Conservation (phyloP, 805 yeast genomes). For the Barnettozyma sucrosica region DNA sequence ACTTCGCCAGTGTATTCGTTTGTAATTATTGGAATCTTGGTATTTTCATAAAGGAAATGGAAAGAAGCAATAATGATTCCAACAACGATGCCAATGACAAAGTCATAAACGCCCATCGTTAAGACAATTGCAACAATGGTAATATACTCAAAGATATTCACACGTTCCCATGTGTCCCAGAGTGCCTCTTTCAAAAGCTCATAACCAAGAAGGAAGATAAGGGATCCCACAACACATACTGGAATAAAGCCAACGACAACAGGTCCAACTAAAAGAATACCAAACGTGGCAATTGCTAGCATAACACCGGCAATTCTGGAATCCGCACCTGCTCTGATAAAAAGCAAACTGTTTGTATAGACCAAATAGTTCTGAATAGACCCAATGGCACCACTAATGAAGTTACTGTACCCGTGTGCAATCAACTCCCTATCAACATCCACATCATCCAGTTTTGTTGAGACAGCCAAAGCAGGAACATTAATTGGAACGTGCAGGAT, state of each 20-base stretch:
- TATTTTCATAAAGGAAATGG: slow-evolving; percentile 91
- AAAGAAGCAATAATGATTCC: slow-evolving; percentile 90
- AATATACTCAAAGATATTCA: slow-evolving; percentile 70
- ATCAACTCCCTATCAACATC: slow-evolving; percentile 91
- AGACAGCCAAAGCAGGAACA: slow-evolving; percentile 94
- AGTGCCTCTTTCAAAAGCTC: slow-evolving; percentile 84
- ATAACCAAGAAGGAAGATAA: slow-evolving; percentile 85
- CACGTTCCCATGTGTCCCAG: slow-evolving; percentile 74
- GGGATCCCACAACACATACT: slow-evolving; percentile 90
- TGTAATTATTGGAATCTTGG: slow-evolving; percentile 72
- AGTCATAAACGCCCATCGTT: slow-evolving; percentile 94
- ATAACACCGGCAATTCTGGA: slow-evolving; percentile 84
- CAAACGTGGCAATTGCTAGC: slow-evolving; percentile 74
- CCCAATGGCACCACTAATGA: slow-evolving; percentile 76
- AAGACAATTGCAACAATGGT: slow-evolving; percentile 85
- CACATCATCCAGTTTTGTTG: slow-evolving; percentile 72
- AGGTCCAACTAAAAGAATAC: slow-evolving; percentile 84
- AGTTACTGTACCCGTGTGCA: slow-evolving; percentile 91
- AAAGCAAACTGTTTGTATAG: slow-evolving; percentile 87
- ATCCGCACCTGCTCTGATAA: slow-evolving; percentile 93
- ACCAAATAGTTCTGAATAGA: slow-evolving; percentile 93
- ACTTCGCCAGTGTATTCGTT: slow-evolving; percentile 82
- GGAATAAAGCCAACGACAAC: slow-evolving; percentile 91
- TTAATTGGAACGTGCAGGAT: slow-evolving; percentile 95
- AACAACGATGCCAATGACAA: slow-evolving; percentile 84